These are phyloP conservation scores for Podospora pseudoanserina DNA, from an alignment of 495 filamentous ascomycete species.

Conservation along the genomic window DNA sequence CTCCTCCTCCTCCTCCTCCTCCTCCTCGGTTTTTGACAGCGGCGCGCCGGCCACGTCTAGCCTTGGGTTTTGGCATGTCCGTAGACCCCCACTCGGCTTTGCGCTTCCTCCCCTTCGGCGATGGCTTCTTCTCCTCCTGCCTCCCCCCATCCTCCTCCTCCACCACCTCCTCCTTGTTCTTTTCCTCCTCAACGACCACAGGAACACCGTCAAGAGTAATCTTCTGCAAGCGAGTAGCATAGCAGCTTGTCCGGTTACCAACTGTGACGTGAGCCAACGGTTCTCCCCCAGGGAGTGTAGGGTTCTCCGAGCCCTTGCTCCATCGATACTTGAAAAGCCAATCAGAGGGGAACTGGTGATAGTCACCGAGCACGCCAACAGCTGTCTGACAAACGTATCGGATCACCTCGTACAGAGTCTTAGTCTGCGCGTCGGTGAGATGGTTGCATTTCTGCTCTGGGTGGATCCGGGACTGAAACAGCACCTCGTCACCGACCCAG, in stretches of 20 bases:
- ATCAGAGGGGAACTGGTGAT: constrained; percentile 74
- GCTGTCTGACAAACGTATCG: constrained; percentile 74
- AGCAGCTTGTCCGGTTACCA: constrained; percentile 82
- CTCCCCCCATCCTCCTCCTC: no score
- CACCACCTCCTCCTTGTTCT: no score
- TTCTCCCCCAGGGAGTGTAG: constrained; percentile 68
- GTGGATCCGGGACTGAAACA: constrained; percentile 83
- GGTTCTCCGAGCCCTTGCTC: constrained; percentile 59
- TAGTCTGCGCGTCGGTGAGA: constrained; percentile 67
- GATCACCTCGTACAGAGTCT: constrained; percentile 67
- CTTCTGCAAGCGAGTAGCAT: constrained; percentile 56
- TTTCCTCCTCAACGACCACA: no score
- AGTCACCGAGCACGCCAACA: constrained; percentile 65
- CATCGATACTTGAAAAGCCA: constrained; percentile 94
- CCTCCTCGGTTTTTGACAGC: no score
- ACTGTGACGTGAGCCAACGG: constrained; percentile 81
- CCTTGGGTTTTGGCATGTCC: no score
- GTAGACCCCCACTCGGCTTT: no score
- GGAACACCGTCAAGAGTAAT: no score
- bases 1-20: no score
- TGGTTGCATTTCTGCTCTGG: constrained; percentile 90
- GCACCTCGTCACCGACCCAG: constrained; percentile 92
- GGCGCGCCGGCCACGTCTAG: no score
- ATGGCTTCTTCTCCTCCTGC: no score
- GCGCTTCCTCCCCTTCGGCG: no score